Conservation (phyloP, 495 filamentous ascomycete genomes). For the Daldinia grandis region DNA sequence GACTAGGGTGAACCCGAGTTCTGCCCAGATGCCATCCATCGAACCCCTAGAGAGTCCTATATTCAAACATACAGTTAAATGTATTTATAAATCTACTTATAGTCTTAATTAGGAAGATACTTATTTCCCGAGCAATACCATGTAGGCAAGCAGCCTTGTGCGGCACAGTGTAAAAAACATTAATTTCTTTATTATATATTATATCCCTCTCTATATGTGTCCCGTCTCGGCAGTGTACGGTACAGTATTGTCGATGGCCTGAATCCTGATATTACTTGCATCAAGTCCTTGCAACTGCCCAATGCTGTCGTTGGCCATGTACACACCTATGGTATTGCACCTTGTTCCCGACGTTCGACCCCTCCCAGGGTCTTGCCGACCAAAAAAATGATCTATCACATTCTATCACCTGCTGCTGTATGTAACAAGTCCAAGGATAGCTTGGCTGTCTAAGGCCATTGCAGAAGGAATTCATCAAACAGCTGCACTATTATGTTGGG, state of each 20-base stretch:
- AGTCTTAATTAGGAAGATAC: conserved; percentile 3
- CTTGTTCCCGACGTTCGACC: conserved; percentile 25
- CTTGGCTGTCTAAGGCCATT: background rate
- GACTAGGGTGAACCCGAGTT: background rate
- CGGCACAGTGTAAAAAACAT: conserved; percentile 23
- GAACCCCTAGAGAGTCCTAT: background rate
- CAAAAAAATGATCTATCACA: conserved; percentile 28
- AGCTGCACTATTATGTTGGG: conserved; percentile 3
- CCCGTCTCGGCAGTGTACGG: conserved; percentile 7
- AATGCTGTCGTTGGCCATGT: conserved; percentile 23
- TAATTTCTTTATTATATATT: background rate
- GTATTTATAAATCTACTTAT: conserved; percentile 18
- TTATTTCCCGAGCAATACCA: conserved; percentile 17
- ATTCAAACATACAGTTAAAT: background rate
- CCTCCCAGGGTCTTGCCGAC: conserved; percentile 25
- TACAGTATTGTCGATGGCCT: conserved; percentile 9
- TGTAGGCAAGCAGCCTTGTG: conserved; percentile 6
- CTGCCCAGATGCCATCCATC: background rate
- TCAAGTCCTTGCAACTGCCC: conserved; percentile 18
- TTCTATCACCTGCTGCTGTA: conserved; percentile 28
- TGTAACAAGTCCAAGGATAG: conserved; percentile 5
- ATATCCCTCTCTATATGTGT: background rate
- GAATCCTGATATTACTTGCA: conserved; percentile 41
- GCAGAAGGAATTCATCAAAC: conserved; percentile 4
- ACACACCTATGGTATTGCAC: conserved; percentile 10